A percentile compares a stretch with the other conserved stretches of the same genome.
Conservation (phyloP, 1,284 basidiomycete genomes). For the Microbotryomycetes sp. region DNA sequence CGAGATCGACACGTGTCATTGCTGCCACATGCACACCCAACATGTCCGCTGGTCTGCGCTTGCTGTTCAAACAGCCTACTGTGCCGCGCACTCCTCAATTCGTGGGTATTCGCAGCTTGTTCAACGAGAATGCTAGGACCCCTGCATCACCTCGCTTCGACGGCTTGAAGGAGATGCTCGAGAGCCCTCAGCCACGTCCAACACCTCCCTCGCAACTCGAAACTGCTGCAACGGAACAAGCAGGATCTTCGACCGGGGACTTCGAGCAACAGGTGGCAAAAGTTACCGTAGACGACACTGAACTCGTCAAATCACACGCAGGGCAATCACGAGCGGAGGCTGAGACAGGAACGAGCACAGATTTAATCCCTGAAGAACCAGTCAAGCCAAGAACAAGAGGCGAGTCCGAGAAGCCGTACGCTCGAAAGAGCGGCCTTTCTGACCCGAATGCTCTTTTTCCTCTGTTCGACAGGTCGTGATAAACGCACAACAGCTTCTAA, state of each 20-base stretch:
- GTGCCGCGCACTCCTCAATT: not conserved
- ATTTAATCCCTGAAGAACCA: not conserved
- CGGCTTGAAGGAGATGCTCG: not conserved
- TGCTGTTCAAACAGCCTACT: not conserved
- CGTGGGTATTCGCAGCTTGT: not conserved
- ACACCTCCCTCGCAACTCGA: not conserved
- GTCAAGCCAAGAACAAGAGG: too few relatives aligned
- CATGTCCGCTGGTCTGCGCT: not conserved
- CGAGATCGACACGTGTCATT: too few relatives aligned
- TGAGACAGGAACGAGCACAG: not conserved
- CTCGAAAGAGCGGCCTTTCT: not conserved
- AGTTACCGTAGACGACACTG: not conserved
- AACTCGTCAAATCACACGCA: not conserved
- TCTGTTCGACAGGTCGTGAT: not conserved
- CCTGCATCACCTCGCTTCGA: not conserved
- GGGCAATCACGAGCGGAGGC: not conserved
- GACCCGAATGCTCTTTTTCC: too few relatives aligned
- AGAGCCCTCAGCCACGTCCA: not conserved
- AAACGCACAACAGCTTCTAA: not conserved
- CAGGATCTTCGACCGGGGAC: too few relatives aligned
- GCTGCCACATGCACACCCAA: not conserved
- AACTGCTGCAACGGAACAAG: not conserved
- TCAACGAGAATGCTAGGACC: not conserved
- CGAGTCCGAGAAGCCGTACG: not conserved
- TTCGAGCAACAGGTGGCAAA: not conserved